These are phyloP conservation scores for Mycocentrospora acerina DNA, from an alignment of 2,329 filamentous ascomycete genomes.

Conservation along the genomic window DNA sequence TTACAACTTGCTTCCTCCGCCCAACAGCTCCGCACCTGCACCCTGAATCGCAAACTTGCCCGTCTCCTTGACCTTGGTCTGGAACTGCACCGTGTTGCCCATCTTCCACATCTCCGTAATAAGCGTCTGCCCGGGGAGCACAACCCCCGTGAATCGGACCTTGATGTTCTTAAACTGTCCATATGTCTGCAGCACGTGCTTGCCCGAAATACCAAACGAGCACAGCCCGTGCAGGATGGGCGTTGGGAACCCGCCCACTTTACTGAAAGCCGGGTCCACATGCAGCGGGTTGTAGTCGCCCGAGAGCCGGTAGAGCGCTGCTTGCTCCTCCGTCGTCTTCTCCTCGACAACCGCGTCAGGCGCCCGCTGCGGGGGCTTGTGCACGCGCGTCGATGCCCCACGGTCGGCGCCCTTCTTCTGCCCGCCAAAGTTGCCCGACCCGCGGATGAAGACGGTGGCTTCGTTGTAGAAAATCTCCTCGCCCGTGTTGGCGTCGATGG, in stretches of 20 bases:
- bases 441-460: slow-evolving; percentile 86
- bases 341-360: slow-evolving; percentile 84
- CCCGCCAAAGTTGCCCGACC: slow-evolving; percentile 87
- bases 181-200: slow-evolving; percentile 83
- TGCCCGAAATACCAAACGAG: slow-evolving; percentile 87
- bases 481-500: slow-evolving; percentile 79
- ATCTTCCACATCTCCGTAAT: slow-evolving; percentile 96
- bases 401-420: slow-evolving; percentile 74
- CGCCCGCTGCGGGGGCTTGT: slow-evolving; percentile 73
- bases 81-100: slow-evolving; percentile 75
- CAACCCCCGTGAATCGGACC: slow-evolving; percentile 84
- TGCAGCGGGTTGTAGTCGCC: slow-evolving; percentile 97
- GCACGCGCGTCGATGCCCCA: slow-evolving; percentile 75
- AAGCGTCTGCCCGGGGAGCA: slow-evolving; percentile 83
- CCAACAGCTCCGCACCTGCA: slow-evolving; percentile 74
- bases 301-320: slow-evolving; percentile 87
- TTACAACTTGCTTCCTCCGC: slow-evolving; percentile 46
- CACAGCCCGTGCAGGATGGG: slow-evolving; percentile 97
- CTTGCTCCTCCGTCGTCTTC: slow-evolving; percentile 86
- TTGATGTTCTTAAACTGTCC: slow-evolving; percentile 89
- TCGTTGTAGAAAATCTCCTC: slow-evolving; percentile 98
- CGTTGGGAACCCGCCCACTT: slow-evolving; percentile 89
- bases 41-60: slow-evolving; percentile 84
- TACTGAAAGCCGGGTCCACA: slow-evolving; percentile 91
- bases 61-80: slow-evolving; percentile 87